Conservation (phyloP, 225 moss, liverwort and hornwort genomes). For the Straminergon stramineum region DNA sequence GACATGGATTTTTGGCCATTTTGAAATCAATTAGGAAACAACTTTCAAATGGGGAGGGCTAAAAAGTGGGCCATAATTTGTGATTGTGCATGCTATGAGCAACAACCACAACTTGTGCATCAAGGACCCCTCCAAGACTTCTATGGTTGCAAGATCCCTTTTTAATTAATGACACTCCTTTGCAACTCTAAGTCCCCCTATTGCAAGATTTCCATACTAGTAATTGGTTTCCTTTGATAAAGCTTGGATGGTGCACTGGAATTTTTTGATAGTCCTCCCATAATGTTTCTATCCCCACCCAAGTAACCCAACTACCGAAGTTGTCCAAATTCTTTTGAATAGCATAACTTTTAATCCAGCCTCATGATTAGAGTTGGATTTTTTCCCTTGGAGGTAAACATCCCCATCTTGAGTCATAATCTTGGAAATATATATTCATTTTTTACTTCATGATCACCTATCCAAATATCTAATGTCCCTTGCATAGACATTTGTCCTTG, state of each 20-base stretch:
- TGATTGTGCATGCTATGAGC: not conserved
- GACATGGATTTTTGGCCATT: not conserved
- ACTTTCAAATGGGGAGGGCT: not conserved
- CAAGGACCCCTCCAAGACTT: not conserved
- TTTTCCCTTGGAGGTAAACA: too few relatives aligned
- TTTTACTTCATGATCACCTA: not conserved
- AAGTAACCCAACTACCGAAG: not conserved
- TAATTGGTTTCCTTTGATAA: accelerated
- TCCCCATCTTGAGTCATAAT: not conserved
- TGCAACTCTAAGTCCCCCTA: not conserved
- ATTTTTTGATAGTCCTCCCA: not conserved
- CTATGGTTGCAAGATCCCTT: not conserved
- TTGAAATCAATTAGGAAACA: not conserved
- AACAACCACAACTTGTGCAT: not conserved
- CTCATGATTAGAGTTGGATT: accelerated
- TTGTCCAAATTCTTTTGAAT: not conserved
- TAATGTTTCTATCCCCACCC: not conserved
- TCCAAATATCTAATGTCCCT: not conserved
- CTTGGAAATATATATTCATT: not conserved
- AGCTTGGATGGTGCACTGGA: not conserved
- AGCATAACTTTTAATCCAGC: not conserved
- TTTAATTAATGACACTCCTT: not conserved
- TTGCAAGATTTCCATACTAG: accelerated
- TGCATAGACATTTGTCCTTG: accelerated
- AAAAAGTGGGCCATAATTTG: accelerated